These are phyloP conservation scores for Tephrocybe rancida DNA, from an alignment of 768 basidiomycete species.

Conservation along the genomic window DNA sequence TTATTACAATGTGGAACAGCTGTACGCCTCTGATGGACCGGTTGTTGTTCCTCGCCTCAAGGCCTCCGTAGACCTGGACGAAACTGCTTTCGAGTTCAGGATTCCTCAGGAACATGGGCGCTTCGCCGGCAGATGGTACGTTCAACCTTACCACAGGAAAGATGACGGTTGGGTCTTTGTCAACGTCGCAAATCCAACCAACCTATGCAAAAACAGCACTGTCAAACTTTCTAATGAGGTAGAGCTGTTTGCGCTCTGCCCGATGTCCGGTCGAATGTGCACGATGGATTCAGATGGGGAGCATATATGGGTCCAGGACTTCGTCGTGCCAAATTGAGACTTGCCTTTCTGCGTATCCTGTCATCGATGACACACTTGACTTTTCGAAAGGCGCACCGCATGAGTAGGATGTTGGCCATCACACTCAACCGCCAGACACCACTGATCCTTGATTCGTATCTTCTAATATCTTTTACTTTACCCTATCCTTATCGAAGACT, in stretches of 20 bases:
- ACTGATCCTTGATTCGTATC: too few species aligned
- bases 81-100: too few species aligned
- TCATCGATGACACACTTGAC: too few species aligned
- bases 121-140: not conserved
- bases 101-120: not conserved
- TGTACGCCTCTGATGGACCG: not conserved
- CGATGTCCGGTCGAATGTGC: not conserved
- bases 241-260: not conserved
- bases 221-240: not conserved
- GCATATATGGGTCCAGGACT: not conserved
- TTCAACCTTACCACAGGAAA: not conserved
- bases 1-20: not conserved
- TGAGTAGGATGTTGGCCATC: too few species aligned
- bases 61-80: not conserved
- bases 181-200: not conserved
- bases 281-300: not conserved
- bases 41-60: not conserved
- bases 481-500: too few species aligned
- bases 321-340: not conserved
- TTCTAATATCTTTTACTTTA: too few species aligned
- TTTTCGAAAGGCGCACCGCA: too few species aligned
- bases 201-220: not conserved
- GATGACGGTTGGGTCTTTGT: not conserved
- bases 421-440: too few species aligned
- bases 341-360: too few species aligned